Percentiles rank a stretch among this genome's conserved stretches.
phyloP scores from a whole-genome alignment of 768 basidiomycete genomes.

The Hygrocybe coccinea region DNA sequence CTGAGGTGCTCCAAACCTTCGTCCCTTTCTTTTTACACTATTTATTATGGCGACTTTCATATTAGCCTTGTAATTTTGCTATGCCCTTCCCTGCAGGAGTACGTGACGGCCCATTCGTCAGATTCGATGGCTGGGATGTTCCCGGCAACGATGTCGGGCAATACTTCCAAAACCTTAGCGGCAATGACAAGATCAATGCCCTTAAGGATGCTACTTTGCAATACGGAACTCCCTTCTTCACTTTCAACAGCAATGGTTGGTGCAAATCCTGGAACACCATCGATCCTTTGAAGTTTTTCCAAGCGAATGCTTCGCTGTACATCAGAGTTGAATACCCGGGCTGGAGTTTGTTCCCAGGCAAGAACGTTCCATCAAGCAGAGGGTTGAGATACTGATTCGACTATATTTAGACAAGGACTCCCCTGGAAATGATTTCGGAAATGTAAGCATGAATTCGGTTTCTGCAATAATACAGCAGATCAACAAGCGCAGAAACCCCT shows the following conservation, averaged over 20 bases:
- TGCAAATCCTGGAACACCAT: neutral
- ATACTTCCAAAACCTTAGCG: neutral
- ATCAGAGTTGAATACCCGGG: neutral
- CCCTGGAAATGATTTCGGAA: neutral
- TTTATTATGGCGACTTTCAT: too few species aligned
- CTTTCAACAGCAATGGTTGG: neutral
- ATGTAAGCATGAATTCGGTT: neutral
- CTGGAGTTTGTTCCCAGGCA: neutral
- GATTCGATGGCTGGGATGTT: neutral
- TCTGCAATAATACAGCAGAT: neutral
- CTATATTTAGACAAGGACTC: neutral
- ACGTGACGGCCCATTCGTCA: neutral
- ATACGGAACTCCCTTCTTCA: neutral
- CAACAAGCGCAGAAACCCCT: neutral
- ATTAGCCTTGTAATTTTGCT: too few species aligned
- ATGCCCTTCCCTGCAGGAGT: neutral
- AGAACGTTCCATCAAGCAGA: neutral
- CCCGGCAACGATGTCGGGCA: neutral
- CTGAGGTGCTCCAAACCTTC: too few species aligned
- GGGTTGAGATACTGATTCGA: neutral
- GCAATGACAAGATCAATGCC: neutral
- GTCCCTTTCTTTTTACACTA: too few species aligned
- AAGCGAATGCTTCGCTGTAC: neutral
- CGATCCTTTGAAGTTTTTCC: neutral
- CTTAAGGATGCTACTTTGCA: neutral